Conservation (phyloP, 2,329 filamentous ascomycete species). For the Aspergillus niger region DNA sequence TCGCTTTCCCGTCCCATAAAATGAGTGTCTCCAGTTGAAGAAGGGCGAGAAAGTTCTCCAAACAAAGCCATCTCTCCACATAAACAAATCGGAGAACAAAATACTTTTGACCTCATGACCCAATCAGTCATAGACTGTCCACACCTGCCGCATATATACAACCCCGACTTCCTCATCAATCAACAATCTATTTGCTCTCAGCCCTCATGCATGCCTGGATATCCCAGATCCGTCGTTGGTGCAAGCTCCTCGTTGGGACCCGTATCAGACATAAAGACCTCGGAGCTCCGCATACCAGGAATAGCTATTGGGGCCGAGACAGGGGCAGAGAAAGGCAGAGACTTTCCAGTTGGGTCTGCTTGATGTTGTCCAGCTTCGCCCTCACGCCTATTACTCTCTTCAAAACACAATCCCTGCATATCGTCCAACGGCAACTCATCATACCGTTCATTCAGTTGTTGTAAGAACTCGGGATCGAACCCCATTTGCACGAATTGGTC, state of each 20-base stretch:
- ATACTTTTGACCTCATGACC: background rate
- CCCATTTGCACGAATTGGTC: conserved; percentile 42
- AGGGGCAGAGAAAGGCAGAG: conserved; percentile 7
- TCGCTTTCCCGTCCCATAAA: background rate
- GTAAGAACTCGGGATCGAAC: conserved; percentile 42
- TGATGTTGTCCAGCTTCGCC: conserved; percentile 11
- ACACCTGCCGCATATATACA: background rate
- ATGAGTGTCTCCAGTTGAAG: background rate
- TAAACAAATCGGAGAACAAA: background rate
- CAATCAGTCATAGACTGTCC: background rate
- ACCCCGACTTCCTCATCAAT: background rate
- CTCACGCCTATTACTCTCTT: conserved; percentile 16
- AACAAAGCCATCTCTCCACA: background rate
- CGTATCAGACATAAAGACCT: conserved; percentile 16
- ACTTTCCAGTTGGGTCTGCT: conserved; percentile 1
- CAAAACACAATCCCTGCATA: conserved; percentile 32
- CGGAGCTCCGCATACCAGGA: conserved; percentile 21
- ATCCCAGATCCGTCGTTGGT: background rate
- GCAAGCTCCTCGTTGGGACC: conserved; percentile 2
- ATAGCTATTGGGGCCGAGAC: conserved; percentile 24
- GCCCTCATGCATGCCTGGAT: conserved; percentile 3
- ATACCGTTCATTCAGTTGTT: conserved; percentile 38
- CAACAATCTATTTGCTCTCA: background rate
- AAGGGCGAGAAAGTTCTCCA: background rate
- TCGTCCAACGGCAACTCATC: conserved; percentile 35